Conservation (phyloP, 2,329 filamentous ascomycete genomes). For the Claviceps africana region DNA sequence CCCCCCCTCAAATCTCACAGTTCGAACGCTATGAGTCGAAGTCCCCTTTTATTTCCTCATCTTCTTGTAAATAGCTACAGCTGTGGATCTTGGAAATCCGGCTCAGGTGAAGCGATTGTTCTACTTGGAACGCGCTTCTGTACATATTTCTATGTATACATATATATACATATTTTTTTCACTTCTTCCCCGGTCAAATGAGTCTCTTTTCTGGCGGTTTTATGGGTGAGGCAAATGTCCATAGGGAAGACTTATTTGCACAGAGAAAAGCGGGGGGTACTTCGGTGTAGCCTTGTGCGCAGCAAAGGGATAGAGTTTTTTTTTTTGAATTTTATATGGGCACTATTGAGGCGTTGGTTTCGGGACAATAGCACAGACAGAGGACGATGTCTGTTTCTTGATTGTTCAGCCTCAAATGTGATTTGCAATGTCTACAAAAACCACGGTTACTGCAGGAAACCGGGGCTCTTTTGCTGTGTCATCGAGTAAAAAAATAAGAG, state of each 20-base stretch:
- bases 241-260: conserved; percentile 9
- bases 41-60: background rate
- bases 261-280: too few species aligned
- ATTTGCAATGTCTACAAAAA: background rate
- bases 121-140: background rate
- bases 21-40: conserved; percentile 4
- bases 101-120: background rate
- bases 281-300: too few species aligned
- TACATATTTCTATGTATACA: background rate
- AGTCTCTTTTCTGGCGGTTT: background rate
- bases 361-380: conserved; percentile 8
- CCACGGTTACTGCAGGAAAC: too few species aligned
- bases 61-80: background rate
- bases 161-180: conserved; percentile 5
- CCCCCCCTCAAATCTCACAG: background rate
- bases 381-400: background rate
- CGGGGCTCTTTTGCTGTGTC: too few species aligned
- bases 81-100: too few species aligned
- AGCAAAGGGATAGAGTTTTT: conserved; percentile 16
- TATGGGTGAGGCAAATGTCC: conserved; percentile 6
- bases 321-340: background rate
- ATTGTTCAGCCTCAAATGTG: background rate
- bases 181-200: background rate
- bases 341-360: conserved; percentile 12
- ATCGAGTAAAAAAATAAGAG: too few species aligned